A percentile compares a stretch with the other conserved stretches of the same genome.
These are phyloP conservation scores for Umbilicus rupestris DNA, from an alignment of 164 flowering plant species.

Conservation along the genomic window DNA sequence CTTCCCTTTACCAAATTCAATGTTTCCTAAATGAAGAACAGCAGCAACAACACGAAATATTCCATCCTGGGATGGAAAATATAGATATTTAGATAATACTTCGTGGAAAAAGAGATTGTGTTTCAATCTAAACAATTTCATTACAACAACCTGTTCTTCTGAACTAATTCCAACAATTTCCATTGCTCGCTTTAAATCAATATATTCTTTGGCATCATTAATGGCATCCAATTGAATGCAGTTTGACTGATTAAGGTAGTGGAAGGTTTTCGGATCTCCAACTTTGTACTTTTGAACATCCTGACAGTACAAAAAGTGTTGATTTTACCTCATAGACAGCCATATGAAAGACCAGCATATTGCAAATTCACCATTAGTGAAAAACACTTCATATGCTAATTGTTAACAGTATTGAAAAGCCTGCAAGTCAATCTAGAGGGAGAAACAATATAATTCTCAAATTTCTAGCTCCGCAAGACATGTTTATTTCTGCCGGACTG, in stretches of 20 bases:
- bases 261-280: conserved; percentile 64
- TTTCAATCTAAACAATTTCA: neutral
- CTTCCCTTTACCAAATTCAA: conserved; percentile 57
- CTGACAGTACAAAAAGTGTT: conserved; percentile 23
- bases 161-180: conserved; percentile 70
- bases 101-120: neutral
- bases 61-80: conserved; percentile 42
- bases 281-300: conserved; percentile 58
- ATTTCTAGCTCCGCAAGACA: neutral
- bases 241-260: conserved; percentile 69
- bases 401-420: too few species aligned
- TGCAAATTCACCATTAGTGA: neutral
- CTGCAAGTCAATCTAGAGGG: neutral
- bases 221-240: conserved; percentile 62
- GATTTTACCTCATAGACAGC: neutral
- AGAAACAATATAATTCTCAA: neutral
- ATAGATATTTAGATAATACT: neutral
- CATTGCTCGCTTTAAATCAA: conserved; percentile 81
- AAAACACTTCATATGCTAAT: neutral
- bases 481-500: neutral
- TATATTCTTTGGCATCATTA: conserved; percentile 64
- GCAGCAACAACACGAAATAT: conserved; percentile 83
- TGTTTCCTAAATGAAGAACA: conserved; percentile 77
- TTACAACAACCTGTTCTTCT: conserved; percentile 57
- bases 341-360: neutral